Conservation (phyloP, 768 basidiomycete species). For the Suillus hirtellus region DNA sequence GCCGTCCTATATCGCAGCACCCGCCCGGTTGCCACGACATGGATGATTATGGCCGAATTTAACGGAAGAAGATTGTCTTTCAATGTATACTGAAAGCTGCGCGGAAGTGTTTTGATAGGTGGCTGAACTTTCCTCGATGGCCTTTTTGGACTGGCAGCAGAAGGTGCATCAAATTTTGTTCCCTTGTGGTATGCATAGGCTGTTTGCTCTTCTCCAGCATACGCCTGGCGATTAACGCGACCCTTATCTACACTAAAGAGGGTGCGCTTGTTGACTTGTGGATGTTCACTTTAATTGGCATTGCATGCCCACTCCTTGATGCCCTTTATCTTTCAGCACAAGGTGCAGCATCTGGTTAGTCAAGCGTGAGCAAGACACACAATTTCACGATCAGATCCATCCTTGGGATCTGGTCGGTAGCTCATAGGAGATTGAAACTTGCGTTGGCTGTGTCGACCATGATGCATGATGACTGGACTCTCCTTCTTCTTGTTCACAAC, state of each 20-base stretch:
- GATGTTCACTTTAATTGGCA: slow-evolving; percentile 42
- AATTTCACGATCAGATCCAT: slow-evolving; percentile 51
- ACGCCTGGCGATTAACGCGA: slow-evolving; percentile 45
- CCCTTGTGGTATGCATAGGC: slow-evolving; percentile 46
- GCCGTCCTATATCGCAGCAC: slow-evolving; percentile 43
- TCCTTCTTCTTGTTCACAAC: slow-evolving; percentile 56
- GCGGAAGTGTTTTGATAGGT: neutral
- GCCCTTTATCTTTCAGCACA: slow-evolving; percentile 43
- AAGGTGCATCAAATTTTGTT: slow-evolving; percentile 47
- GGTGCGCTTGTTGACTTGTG: neutral
- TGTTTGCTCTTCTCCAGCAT: slow-evolving; percentile 48
- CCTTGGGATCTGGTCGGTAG: slow-evolving; percentile 38
- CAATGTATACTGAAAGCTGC: slow-evolving; percentile 26
- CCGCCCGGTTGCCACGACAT: slow-evolving; percentile 47
- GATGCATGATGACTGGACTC: slow-evolving; percentile 40
- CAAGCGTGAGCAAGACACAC: slow-evolving; percentile 34
- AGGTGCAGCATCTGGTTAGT: slow-evolving; percentile 25
- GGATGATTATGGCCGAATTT: slow-evolving; percentile 51
- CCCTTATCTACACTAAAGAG: slow-evolving; percentile 31
- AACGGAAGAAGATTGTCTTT: slow-evolving; percentile 49
- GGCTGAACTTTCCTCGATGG: slow-evolving; percentile 35
- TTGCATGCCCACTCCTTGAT: slow-evolving; percentile 55
- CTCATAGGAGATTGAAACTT: slow-evolving; percentile 44
- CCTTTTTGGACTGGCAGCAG: slow-evolving; percentile 52
- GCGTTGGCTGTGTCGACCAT: slow-evolving; percentile 46